phyloP scores from a whole-genome alignment of 257 asterid species.

The Salvia hispanica region DNA sequence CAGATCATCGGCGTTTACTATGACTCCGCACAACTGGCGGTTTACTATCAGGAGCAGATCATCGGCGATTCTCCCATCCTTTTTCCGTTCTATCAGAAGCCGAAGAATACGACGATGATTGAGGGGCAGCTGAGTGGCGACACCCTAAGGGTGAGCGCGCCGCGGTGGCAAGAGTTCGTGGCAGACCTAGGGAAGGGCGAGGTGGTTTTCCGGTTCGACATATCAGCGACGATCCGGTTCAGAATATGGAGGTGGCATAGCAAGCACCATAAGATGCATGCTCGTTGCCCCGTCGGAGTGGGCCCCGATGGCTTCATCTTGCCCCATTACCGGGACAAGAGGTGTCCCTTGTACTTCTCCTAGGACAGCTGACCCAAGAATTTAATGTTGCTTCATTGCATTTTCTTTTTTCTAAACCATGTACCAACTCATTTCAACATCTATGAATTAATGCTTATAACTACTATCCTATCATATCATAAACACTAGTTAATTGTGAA shows the following conservation, averaged over 20 bases:
- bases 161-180: constrained; percentile 51
- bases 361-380: constrained; percentile 13
- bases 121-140: constrained; percentile 52
- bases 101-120: constrained; percentile 59
- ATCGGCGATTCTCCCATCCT: constrained; percentile 45
- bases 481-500: not conserved
- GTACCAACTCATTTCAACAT: too few relatives aligned
- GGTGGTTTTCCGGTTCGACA: constrained; percentile 53
- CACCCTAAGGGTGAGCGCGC: constrained; percentile 41
- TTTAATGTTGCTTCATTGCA: too few relatives aligned
- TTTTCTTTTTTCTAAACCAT: too few relatives aligned
- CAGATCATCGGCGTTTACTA: constrained; percentile 56
- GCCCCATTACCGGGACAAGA: constrained; percentile 49
- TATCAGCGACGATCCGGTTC: constrained; percentile 53
- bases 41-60: constrained; percentile 45
- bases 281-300: constrained; percentile 66
- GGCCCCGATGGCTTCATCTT: constrained; percentile 67
- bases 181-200: constrained; percentile 48
- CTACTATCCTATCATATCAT: not conserved
- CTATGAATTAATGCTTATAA: not conserved
- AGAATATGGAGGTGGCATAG: constrained; percentile 67
- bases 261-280: constrained; percentile 61
- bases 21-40: constrained; percentile 49
- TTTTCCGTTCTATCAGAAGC: constrained; percentile 58
- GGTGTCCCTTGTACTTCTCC: constrained; percentile 66